A percentile compares a stretch with the other conserved stretches of the same genome.
Conservation (phyloP, 495 filamentous ascomycete genomes). For the Neurospora intermedia region DNA sequence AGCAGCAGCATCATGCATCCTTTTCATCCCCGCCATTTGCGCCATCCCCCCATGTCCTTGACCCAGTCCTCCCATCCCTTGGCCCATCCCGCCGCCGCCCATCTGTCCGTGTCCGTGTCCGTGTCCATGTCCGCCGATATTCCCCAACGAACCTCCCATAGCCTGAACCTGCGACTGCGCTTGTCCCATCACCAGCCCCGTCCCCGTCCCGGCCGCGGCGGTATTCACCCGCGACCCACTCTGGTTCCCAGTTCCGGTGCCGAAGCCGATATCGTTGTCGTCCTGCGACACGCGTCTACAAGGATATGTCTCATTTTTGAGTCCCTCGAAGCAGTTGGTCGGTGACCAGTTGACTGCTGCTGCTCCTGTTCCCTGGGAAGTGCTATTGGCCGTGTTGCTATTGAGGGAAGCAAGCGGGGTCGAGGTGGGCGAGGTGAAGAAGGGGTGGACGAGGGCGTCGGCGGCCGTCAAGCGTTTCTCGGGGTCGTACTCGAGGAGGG, state of each 20-base stretch:
- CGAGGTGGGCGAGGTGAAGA: constrained; percentile 47
- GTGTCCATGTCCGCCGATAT: not conserved
- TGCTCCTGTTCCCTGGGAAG: not conserved
- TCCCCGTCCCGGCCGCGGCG: not conserved
- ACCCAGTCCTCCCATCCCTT: not conserved
- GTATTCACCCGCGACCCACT: constrained; percentile 62
- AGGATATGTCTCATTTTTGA: constrained; percentile 70
- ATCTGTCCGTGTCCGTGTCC: not conserved
- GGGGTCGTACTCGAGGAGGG: constrained; percentile 86
- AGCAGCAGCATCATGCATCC: not conserved
- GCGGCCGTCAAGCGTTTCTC: constrained; percentile 77
- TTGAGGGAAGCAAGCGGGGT: not conserved
- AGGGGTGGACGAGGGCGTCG: constrained; percentile 76
- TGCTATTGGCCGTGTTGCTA: not conserved
- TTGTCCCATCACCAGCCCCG: not conserved
- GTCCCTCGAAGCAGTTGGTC: constrained; percentile 82
- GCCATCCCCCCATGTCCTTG: not conserved
- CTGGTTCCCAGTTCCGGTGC: constrained; percentile 54
- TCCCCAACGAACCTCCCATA: not conserved
- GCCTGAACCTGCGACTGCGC: not conserved
- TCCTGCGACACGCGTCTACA: constrained; percentile 82
- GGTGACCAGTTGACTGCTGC: constrained; percentile 45
- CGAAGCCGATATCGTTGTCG: constrained; percentile 83
- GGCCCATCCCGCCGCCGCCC: not conserved
- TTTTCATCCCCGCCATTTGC: not conserved